phyloP scores from a whole-genome alignment of 805 yeast species.

The Candida arabinofermentans region DNA sequence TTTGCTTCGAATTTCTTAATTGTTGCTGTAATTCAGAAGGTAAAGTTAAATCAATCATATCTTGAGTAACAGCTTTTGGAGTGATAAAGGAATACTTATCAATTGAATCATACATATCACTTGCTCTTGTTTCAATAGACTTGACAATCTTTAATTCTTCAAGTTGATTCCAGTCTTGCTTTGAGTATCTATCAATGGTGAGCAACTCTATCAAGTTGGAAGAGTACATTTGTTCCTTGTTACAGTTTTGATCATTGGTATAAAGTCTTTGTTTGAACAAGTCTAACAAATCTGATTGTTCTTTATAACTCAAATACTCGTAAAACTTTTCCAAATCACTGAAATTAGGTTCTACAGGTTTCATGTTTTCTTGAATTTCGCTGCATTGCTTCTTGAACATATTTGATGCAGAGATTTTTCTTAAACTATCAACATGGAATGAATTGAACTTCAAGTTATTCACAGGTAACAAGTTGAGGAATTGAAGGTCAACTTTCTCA shows the following conservation, averaged over 20 bases:
- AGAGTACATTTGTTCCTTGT: constrained; percentile 65
- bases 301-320: constrained; percentile 47
- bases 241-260: constrained; percentile 63
- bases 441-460: constrained; percentile 41
- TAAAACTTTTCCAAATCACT: constrained; percentile 55
- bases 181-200: constrained; percentile 23
- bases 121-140: constrained; percentile 39
- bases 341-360: constrained; percentile 28
- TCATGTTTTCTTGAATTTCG: constrained; percentile 36
- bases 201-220: constrained; percentile 46
- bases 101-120: constrained; percentile 44
- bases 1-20: constrained; percentile 23
- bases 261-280: constrained; percentile 54
- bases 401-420: constrained; percentile 43
- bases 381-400: constrained; percentile 42
- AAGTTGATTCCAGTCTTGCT: constrained; percentile 28
- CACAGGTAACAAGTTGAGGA: constrained; percentile 59
- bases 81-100: constrained; percentile 84
- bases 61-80: constrained; percentile 77
- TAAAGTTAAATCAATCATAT: constrained; percentile 53
- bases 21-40: constrained; percentile 34
- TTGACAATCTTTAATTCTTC: constrained; percentile 34
- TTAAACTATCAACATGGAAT: constrained; percentile 41
- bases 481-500: constrained; percentile 41
- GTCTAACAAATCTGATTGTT: constrained; percentile 49